These are phyloP conservation scores for Kitagawia praeruptora DNA, from an alignment of 129 eudicot genomes.

Conservation along the genomic window DNA sequence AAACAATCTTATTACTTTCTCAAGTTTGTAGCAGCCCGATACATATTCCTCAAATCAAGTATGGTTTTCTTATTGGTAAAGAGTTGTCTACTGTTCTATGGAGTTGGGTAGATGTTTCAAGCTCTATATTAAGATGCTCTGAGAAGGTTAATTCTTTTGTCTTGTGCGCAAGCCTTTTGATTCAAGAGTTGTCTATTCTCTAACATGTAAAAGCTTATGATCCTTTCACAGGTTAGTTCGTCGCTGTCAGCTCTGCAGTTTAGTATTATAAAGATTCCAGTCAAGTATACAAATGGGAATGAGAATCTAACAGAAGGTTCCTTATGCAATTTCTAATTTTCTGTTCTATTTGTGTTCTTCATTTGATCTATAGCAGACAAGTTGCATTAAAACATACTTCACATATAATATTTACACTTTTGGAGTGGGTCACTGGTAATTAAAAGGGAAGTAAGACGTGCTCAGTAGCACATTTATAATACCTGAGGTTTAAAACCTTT, in stretches of 20 bases:
- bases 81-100: conserved; percentile 37
- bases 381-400: not conserved
- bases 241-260: conserved; percentile 51
- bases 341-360: not conserved
- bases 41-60: conserved; percentile 74
- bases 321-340: not conserved
- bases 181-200: not conserved
- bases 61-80: conserved; percentile 40
- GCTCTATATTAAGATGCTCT: conserved; percentile 53
- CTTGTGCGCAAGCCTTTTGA: not conserved
- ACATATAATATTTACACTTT: not conserved
- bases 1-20: conserved; percentile 1
- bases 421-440: not conserved
- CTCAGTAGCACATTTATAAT: not conserved
- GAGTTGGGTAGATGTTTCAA: conserved; percentile 72
- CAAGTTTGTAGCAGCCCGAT: conserved; percentile 80
- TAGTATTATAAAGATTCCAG: conserved; percentile 65
- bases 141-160: conserved; percentile 40
- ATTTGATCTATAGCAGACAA: not conserved
- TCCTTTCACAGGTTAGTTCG: conserved; percentile 50
- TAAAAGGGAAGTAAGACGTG: not conserved
- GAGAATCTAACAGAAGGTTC: conserved; percentile 53
- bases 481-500: not conserved
- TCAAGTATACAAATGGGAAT: conserved; percentile 30
- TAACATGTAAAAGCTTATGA: not conserved